These are phyloP conservation scores for Lizonia empirigonia DNA, from an alignment of 2,329 filamentous ascomycete species.

Conservation along the genomic window DNA sequence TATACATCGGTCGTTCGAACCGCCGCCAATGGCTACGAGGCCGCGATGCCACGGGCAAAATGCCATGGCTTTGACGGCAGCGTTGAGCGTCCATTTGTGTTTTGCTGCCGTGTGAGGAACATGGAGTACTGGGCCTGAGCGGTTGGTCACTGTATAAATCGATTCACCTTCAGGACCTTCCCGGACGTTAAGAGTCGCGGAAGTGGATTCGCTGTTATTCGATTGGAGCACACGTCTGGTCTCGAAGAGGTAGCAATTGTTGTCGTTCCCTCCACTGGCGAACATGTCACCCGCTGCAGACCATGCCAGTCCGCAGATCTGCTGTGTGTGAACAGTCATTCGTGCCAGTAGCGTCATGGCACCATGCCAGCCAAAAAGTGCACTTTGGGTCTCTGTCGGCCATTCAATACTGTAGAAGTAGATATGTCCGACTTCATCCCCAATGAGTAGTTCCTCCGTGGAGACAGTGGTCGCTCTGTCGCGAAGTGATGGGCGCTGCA, in stretches of 20 bases:
- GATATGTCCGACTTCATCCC: conserved; percentile 80
- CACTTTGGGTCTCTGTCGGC: conserved; percentile 63
- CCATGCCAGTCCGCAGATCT: conserved; percentile 94
- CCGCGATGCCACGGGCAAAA: conserved; percentile 94
- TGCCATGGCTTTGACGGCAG: conserved; percentile 94
- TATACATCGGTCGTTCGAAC: conserved; percentile 92
- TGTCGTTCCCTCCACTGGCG: conserved; percentile 92
- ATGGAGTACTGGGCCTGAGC: conserved; percentile 47
- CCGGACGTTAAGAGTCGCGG: conserved; percentile 30
- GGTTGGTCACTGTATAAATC: conserved; percentile 42
- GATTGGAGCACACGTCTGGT: conserved; percentile 62
- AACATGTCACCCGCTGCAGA: conserved; percentile 76
- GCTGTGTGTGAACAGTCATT: conserved; percentile 80
- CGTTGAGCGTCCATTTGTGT: conserved; percentile 78
- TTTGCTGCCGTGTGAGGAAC: conserved; percentile 64
- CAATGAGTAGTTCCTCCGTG: conserved; percentile 84
- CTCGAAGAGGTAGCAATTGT: conserved; percentile 82
- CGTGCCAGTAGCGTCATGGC: conserved; percentile 77
- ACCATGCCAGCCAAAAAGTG: conserved; percentile 77
- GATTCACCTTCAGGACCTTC: conserved; percentile 38
- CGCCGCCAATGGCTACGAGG: conserved; percentile 87
- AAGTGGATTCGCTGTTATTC: conserved; percentile 11
- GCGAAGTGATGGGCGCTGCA: conserved; percentile 57
- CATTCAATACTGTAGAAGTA: conserved; percentile 93
- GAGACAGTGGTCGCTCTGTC: conserved; percentile 59